Percentiles rank a stretch among this genome's conserved stretches.
These are phyloP conservation scores for Gossypium sturtianum DNA, from an alignment of 345 rosid species.

Conservation along the genomic window DNA sequence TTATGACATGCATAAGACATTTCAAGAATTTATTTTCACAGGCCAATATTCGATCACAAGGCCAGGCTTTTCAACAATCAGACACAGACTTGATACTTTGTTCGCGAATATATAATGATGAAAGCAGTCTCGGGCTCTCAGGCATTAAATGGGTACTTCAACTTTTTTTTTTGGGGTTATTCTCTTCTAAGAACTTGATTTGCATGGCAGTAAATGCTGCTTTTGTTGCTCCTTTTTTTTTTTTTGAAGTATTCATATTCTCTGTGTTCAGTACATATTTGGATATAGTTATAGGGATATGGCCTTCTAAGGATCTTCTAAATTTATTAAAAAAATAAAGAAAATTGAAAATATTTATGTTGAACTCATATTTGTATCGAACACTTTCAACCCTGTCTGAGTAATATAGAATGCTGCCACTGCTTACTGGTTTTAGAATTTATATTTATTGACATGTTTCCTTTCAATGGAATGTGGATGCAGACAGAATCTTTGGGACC, in stretches of 20 bases:
- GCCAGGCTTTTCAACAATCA: conserved; percentile 31
- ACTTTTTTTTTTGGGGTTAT: not conserved
- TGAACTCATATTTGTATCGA: no score
- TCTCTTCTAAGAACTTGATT: not conserved
- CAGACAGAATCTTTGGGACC: conserved; percentile 86
- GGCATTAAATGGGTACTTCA: conserved; percentile 87
- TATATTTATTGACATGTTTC: not conserved
- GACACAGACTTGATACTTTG: conserved; percentile 39
- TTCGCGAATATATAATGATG: conserved; percentile 40
- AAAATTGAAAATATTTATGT: no score
- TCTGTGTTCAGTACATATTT: no score
- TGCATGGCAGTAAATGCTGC: not conserved
- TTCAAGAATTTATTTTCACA: conserved; percentile 20
- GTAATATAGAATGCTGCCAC: not conserved
- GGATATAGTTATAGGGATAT: no score
- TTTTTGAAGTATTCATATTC: no score
- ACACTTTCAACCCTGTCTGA: not conserved
- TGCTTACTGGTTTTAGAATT: not conserved
- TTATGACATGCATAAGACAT: not conserved
- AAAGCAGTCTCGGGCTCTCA: conserved; percentile 84
- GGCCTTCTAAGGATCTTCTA: no score
- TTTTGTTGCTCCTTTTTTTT: no score
- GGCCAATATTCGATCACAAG: conserved; percentile 37
- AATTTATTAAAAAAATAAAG: no score
- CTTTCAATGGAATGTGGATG: conserved; percentile 6